Base-by-base conservation (phyloP, 306 rosid genomes). In the Cicer cuneatum region DNA sequence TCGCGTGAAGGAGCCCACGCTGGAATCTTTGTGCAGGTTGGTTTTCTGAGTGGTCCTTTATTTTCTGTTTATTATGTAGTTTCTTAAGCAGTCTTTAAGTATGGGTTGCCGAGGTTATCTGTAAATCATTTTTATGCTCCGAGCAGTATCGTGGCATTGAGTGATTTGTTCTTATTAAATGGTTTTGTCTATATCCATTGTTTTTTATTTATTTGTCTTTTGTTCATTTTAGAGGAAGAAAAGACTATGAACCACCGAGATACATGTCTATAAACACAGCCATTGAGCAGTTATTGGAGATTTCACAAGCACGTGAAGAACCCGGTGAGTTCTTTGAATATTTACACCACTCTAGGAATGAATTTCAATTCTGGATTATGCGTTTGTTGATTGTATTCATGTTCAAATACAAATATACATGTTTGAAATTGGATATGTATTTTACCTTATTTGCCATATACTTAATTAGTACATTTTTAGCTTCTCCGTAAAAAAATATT, bases 231-330 rank as follows among this genome's bases (percentile, higher is more conserved):
- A 93, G 98, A 80, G 98, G 98, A 70, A 90, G 48, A 81, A 93
- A 93, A 76, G 78, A 74, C 51, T 93, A 93, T 76, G 98, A 91
- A 85, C 93, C 96, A 9, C 94, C 97, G 37, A 89, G 91, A 79
- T 93, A 80, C 72, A 93, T 93, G 98, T 78, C 94, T 3, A 84
- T 93, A 67, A 91, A 85, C 83, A 88, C 89, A 43, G 92, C 96
- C 80, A 87, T 93, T 78, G 92, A 88, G 86, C 97, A 93, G 84
- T 90, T 93, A 57, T 79, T 93, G 88, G 97, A 93, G 87, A 83
- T 93, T 71, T 90, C 76, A 80, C 84, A 89, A 80, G 80, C 43
- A 2, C 83, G 74, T 58, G 88, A 85, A 88, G 88, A 82, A 79
- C 72, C 91, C 38, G 94, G 98, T 91, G 66, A 66, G 78, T 35